phyloP scores from a whole-genome alignment of 2,329 filamentous ascomycete genomes.

The Graphilbum fragrans region DNA sequence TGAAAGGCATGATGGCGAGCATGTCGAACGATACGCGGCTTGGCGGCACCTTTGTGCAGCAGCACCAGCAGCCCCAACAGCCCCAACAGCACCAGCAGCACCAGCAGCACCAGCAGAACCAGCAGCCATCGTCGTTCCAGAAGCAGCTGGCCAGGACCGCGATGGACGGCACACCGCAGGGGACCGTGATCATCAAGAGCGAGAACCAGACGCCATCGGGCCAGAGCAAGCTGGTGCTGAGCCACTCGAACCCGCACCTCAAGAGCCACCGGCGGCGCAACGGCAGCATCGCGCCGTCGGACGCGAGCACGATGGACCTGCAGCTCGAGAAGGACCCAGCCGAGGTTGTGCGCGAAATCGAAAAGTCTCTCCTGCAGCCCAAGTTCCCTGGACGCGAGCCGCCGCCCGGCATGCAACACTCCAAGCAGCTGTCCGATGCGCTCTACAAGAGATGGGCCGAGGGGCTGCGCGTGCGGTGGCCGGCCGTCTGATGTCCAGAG shows the following conservation, averaged over 20 bases:
- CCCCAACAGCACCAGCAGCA: too few relatives aligned
- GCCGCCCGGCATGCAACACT: constrained; percentile 77
- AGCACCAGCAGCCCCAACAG: constrained; percentile 5
- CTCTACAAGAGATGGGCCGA: constrained; percentile 86
- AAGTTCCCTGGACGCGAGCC: constrained; percentile 43
- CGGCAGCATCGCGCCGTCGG: constrained; percentile 21
- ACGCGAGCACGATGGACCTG: constrained; percentile 17
- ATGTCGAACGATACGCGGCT: constrained; percentile 60
- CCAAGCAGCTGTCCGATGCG: constrained; percentile 77
- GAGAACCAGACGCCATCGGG: constrained; percentile 23
- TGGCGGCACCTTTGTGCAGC: constrained; percentile 31
- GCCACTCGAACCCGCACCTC: constrained; percentile 74
- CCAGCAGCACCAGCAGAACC: too few relatives aligned
- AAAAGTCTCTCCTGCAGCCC: constrained; percentile 34
- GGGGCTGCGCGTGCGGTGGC: constrained; percentile 46
- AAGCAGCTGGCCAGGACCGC: too few relatives aligned
- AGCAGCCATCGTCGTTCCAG: too few relatives aligned
- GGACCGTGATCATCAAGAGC: constrained; percentile 47
- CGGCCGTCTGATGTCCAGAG: constrained; percentile 10
- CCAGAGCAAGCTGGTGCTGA: constrained; percentile 58
- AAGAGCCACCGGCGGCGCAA: constrained; percentile 64
- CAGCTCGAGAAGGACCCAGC: constrained; percentile 26
- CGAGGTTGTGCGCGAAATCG: constrained; percentile 24
- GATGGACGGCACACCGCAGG: constrained; percentile 32
- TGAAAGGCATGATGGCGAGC: constrained; percentile 65